Conservation (phyloP, 1,284 basidiomycete genomes). For the Macrocystidia cucumis region DNA sequence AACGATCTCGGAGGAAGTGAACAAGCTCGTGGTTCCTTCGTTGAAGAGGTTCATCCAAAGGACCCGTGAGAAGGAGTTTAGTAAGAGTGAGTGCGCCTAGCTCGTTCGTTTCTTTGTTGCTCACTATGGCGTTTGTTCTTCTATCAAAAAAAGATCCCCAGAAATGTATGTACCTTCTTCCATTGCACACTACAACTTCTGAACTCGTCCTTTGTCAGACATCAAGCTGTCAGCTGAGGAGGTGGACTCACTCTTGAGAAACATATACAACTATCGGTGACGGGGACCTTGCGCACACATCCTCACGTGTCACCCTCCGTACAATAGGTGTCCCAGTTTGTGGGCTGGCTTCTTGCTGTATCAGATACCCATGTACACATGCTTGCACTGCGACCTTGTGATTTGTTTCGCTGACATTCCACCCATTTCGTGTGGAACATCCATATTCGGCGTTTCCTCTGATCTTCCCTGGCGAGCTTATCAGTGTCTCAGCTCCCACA, state of each 20-base stretch:
- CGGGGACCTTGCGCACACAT: too few species aligned
- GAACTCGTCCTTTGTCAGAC: constrained; percentile 33
- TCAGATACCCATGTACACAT: too few species aligned
- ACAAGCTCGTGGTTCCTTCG: constrained; percentile 67
- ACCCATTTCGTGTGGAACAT: too few species aligned
- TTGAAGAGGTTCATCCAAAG: constrained; percentile 67
- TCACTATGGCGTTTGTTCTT: constrained; percentile 2
- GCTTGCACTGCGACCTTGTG: too few species aligned
- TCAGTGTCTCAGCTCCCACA: too few species aligned
- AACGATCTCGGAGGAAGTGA: constrained; percentile 59
- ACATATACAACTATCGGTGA: constrained; percentile 39
- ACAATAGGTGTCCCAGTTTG: too few species aligned
- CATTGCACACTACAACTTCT: constrained; percentile 1
- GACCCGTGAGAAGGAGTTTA: constrained; percentile 72
- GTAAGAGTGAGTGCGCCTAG: constrained; percentile 67
- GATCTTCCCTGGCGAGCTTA: too few species aligned
- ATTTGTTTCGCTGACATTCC: too few species aligned
- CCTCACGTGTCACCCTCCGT: too few species aligned
- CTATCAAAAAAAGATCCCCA: constrained; percentile 55
- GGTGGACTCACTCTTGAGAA: constrained; percentile 62
- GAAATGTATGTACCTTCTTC: constrained; percentile 51
- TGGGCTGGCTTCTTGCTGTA: too few species aligned
- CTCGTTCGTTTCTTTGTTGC: constrained; percentile 4
- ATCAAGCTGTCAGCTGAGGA: constrained; percentile 73
- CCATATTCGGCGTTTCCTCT: too few species aligned